Evolutionary conservation across 306 rosid species (phyloP), one percentile per base, ranked within the genome.

Genomic region (Vachellia pachyceras): DNA sequence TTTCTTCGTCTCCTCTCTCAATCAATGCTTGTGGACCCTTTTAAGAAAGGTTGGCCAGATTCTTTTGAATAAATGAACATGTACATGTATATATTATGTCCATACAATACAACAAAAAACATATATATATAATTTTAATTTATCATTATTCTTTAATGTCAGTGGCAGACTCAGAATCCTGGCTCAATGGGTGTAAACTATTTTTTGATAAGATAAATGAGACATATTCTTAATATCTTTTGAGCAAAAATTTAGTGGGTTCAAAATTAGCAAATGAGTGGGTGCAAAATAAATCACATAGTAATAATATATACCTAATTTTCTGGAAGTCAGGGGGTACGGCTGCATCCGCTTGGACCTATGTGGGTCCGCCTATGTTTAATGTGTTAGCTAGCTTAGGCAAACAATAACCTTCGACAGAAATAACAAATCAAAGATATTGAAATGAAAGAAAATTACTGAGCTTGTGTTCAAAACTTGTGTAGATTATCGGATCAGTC

Each of bases 11-110:
- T 23, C 25, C 79, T 82, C 69, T 77, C 39, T 42, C 55, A 69
- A 69, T 52, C 72, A 61, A 85, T 74, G 70, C 36, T 12, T 37
- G 76, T 69, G 81, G 89, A 44, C 3, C 80, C 77, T 41, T 10
- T 10, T 46, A 49, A 60, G 45, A 1, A n/a, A 76, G 29, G 78
- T 66, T 71, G 86, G 86, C 86, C 46, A 39, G 23, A 6, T 45
- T 71, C 46, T 45, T 45, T 71, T 14, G 77, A 79, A 65, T 54
- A 68, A n/a, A 42, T 69, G 4, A 69, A 6, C 74, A 20, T 69
- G 20, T 47, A 42, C 29, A 23, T 58, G 36, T 22, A 58, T n/a
- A 42, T 0, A 9, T 29, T 65, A 25, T 58, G 49, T 45, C 36
- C 36, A 58, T 10, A 20, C 33, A 57, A 65, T 76, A 4, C 17